Conservation (phyloP, 768 basidiomycete species). For the Fibroporia radiculosa region DNA sequence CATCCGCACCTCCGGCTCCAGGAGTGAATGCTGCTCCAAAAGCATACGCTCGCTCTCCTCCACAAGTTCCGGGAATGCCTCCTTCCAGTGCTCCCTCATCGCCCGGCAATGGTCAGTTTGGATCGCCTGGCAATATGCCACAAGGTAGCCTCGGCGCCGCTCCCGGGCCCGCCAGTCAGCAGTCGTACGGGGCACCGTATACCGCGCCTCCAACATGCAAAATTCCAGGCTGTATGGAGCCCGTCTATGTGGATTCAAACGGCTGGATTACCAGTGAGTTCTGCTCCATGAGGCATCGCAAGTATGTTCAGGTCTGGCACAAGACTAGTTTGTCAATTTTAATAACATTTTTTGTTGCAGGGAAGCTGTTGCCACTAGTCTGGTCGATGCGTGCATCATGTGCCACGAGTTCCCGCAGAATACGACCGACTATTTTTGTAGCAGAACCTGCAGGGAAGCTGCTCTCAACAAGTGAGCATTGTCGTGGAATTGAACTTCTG, state of each 20-base stretch:
- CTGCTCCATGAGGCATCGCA: constrained; percentile 54
- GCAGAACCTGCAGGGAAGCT: constrained; percentile 48
- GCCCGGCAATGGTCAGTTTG: no score
- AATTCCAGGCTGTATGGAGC: not conserved
- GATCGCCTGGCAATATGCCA: no score
- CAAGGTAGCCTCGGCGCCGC: no score
- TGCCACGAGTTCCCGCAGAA: constrained; percentile 54
- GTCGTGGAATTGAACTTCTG: no score
- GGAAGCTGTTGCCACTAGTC: constrained; percentile 47
- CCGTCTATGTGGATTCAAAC: not conserved
- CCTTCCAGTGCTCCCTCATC: no score
- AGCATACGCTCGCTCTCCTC: no score
- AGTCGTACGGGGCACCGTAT: no score
- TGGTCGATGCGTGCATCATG: constrained; percentile 54
- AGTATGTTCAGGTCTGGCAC: constrained; percentile 35
- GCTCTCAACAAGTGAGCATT: constrained; percentile 46
- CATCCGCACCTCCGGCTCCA: no score
- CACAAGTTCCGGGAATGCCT: no score
- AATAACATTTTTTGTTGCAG: constrained; percentile 25
- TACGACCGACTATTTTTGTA: constrained; percentile 56
- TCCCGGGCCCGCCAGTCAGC: no score
- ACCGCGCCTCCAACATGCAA: not conserved
- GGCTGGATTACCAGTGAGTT: constrained; percentile 31
- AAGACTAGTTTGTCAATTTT: not conserved
- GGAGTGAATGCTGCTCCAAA: no score